Conservation (phyloP, 345 rosid genomes). For the Physaria fendleri region DNA sequence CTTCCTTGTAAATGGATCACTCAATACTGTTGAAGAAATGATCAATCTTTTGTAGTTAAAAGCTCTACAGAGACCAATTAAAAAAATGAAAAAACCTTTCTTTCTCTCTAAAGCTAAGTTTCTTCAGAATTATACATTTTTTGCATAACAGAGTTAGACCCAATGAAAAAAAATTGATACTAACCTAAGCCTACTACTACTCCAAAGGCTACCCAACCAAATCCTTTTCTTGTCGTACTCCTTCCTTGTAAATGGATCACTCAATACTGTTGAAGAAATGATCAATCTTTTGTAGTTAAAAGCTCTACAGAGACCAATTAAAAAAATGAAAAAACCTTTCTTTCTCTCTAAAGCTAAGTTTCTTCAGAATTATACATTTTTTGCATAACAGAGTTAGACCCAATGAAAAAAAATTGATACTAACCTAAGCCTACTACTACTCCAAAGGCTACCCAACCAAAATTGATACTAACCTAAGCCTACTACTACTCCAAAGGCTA, state of each 20-base stretch:
- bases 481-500: neutral
- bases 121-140: neutral
- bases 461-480: too few relatives aligned
- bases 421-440: neutral
- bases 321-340: neutral
- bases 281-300: neutral
- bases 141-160: neutral
- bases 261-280: constrained; percentile 48
- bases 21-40: constrained; percentile 48
- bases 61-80: neutral
- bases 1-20: constrained; percentile 59
- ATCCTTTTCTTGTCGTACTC: constrained; percentile 73
- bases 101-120: neutral
- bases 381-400: neutral
- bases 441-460: too few relatives aligned
- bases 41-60: neutral
- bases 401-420: neutral
- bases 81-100: neutral
- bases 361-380: neutral
- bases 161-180: neutral
- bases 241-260: constrained; percentile 59
- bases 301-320: neutral
- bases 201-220: too few relatives aligned
- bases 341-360: neutral
- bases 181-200: neutral